Conservation (phyloP, 768 basidiomycete genomes). For the Termitomyces sp. region DNA sequence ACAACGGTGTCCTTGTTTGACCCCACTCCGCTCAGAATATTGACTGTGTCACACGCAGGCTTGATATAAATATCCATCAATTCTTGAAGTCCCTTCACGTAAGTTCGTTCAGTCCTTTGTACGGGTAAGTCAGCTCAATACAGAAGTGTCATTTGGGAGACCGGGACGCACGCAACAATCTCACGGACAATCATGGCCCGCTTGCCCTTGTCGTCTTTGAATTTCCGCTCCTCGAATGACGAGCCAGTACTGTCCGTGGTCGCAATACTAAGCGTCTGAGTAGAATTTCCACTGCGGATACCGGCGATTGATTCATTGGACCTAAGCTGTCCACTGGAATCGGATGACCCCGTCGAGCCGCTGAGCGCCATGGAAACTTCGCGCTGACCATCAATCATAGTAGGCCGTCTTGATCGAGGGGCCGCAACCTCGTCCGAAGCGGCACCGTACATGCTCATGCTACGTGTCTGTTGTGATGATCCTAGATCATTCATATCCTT, state of each 20-base stretch:
- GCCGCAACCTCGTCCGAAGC: conserved; percentile 39
- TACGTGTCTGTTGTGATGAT: conserved; percentile 56
- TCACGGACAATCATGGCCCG: conserved; percentile 83
- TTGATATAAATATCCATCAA: conserved; percentile 94
- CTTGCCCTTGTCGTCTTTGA: conserved; percentile 87
- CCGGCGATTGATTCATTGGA: conserved; percentile 62
- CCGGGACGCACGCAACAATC: conserved; percentile 75
- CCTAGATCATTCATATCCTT: conserved; percentile 93
- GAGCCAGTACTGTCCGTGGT: conserved; percentile 75
- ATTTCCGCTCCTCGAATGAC: conserved; percentile 71
- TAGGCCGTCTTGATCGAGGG: conserved; percentile 62
- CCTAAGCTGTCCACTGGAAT: conserved; percentile 54
- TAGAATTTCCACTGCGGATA: conserved; percentile 54
- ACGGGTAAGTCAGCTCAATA: conserved; percentile 1
- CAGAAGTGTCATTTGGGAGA: not conserved
- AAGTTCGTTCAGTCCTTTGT: conserved; percentile 91
- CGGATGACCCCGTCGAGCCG: conserved; percentile 40
- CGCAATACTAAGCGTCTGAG: conserved; percentile 70
- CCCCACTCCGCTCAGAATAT: conserved; percentile 64
- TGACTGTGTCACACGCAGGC: conserved; percentile 70
- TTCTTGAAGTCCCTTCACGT: conserved; percentile 91
- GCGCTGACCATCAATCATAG: conserved; percentile 55
- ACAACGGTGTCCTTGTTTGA: conserved; percentile 82
- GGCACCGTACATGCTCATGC: conserved; percentile 57
- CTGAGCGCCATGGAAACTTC: conserved; percentile 54